Evolutionary conservation across 2,329 filamentous ascomycete species (phyloP), one percentile per base, ranked within the genome.

Genomic region (Xylariaceae sp.): DNA sequence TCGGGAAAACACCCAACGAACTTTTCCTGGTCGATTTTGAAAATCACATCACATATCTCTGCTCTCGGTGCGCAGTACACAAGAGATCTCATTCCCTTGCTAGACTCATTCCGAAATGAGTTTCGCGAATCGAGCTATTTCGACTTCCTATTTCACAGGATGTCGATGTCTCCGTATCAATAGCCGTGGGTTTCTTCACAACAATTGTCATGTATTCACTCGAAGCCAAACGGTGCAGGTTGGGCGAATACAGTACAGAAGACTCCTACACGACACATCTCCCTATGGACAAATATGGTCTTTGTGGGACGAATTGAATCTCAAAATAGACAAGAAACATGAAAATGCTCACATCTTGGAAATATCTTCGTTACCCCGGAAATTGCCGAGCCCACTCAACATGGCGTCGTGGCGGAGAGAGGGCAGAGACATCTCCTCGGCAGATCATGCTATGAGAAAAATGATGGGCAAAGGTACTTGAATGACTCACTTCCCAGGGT

Each of bases 321-420:
- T 65, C 17, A 67, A 71, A 51, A 69, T 65, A 2, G 68, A 72
- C 53, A 30, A 70, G 50, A 63, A 62, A 45, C 69, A 72, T 51
- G 66, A 70, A 48, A 57, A 65, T 60, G 49, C 67, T 55, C 64
- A 69, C 61, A 55, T 78, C 61, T 11, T 73, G 66, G 55, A 75
- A 62, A 66, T 73, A 67, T 17, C 70, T 67, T 18, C 68, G 67
- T 11, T 70, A 68, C 62, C 74, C 66, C 47, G 68, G 58, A 59
- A 71, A 62, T 78, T 78, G 55, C 83, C 81, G 62, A 77, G 78
- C 56, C 77, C 80, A 60, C 83, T 86, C 64, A 77, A 80, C 57
- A 77, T 78, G 49, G 80, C 82, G 42, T 85, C 85, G 66, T 87
- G 85, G 85, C 83, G 83, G 66, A 76, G 83, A 53, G 81, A 87